Evolutionary conservation across 2,329 filamentous ascomycete species (phyloP).

Genomic region (Pestalotiopsis sp.): DNA sequence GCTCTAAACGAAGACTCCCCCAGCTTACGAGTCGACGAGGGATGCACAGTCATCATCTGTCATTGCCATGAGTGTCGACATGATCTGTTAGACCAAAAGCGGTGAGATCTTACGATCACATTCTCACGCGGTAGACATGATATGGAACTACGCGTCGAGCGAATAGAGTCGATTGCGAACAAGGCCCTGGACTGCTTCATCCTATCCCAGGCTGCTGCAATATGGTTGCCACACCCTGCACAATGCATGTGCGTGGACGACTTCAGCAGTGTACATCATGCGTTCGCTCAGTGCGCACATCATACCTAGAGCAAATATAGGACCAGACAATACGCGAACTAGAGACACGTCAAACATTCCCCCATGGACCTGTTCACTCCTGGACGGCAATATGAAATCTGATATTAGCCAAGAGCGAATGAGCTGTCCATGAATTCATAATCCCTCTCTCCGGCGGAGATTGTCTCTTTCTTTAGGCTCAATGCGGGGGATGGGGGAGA

Average conservation of each 20-base stretch:
- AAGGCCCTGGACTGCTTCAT: not conserved
- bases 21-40: not conserved
- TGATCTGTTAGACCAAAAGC: not conserved
- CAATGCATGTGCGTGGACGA: not conserved
- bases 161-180: not conserved
- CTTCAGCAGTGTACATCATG: not conserved
- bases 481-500: conserved; percentile 24
- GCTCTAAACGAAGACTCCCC: not conserved
- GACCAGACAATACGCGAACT: not conserved
- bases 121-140: not conserved
- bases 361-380: not conserved
- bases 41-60: not conserved
- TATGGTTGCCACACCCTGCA: conserved; percentile 1
- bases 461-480: conserved; percentile 30
- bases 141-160: not conserved
- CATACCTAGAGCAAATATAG: not conserved
- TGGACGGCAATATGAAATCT: not conserved
- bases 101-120: not conserved
- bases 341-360: not conserved
- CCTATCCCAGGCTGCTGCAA: not conserved
- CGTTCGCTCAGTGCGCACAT: not conserved
- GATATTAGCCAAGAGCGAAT: conserved; percentile 5
- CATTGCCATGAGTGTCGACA: not conserved
- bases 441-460: conserved; percentile 17
- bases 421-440: not conserved